Evolutionary conservation across 2,329 filamentous ascomycete species (phyloP).

Genomic region (Penicillium sumatraense): DNA sequence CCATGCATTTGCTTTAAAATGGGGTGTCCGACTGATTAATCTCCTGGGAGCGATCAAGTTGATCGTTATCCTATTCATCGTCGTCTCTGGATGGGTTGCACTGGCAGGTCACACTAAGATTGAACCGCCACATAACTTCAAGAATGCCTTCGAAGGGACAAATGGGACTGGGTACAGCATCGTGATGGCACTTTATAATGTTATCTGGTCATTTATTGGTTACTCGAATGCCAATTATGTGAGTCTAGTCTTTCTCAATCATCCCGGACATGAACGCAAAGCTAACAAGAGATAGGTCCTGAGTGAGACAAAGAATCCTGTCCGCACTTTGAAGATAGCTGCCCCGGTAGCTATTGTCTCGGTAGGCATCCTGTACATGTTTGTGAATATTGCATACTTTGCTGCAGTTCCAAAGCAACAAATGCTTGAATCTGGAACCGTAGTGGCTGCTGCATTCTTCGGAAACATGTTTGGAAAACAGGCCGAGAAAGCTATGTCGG

Average conservation of each 20-base stretch:
- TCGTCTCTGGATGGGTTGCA: slow-evolving; percentile 49
- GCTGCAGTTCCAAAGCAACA: slow-evolving; percentile 62
- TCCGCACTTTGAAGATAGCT: slow-evolving; percentile 62
- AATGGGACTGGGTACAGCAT: slow-evolving; percentile 50
- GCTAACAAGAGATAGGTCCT: slow-evolving; percentile 40
- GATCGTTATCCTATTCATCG: slow-evolving; percentile 53
- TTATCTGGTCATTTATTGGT: slow-evolving; percentile 65
- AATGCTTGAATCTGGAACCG: slow-evolving; percentile 57
- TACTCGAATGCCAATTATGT: slow-evolving; percentile 68
- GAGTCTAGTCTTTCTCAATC: slow-evolving; percentile 32
- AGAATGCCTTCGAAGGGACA: slow-evolving; percentile 44
- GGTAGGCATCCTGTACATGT: slow-evolving; percentile 61
- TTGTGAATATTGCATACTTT: slow-evolving; percentile 64
- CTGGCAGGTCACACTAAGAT: slow-evolving; percentile 44
- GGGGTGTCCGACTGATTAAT: slow-evolving; percentile 56
- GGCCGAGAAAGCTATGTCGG: slow-evolving; percentile 62
- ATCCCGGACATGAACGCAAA: neutral
- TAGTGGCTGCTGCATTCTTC: slow-evolving; percentile 63
- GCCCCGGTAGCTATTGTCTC: slow-evolving; percentile 59
- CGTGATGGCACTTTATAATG: slow-evolving; percentile 65
- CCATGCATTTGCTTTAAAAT: slow-evolving; percentile 52
- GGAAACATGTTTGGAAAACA: slow-evolving; percentile 62
- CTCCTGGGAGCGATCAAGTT: slow-evolving; percentile 56
- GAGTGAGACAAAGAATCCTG: slow-evolving; percentile 61
- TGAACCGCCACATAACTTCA: slow-evolving; percentile 43